Conservation (phyloP, 768 basidiomycete species). For the Suillus fuscotomentosus region DNA sequence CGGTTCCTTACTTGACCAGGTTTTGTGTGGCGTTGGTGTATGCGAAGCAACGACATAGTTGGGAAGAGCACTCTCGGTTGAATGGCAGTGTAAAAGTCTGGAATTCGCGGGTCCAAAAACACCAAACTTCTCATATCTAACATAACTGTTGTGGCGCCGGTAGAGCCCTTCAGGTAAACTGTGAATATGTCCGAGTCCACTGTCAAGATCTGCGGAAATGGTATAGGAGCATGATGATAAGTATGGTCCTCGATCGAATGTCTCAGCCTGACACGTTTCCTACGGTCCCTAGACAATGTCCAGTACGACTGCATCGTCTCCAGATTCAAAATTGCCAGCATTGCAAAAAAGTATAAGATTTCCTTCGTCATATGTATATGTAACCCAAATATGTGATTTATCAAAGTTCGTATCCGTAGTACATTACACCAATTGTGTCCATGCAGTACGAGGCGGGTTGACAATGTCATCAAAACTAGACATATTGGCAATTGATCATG, state of each 20-base stretch:
- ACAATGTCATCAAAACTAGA: conserved; percentile 8
- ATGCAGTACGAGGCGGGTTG: conserved; percentile 6
- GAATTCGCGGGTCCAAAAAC: not conserved
- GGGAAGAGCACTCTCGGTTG: not conserved
- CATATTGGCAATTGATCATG: conserved; percentile 7
- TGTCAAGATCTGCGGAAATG: too few relatives aligned
- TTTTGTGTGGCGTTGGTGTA: not conserved
- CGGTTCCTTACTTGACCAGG: too few relatives aligned
- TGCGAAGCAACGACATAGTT: not conserved
- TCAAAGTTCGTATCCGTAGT: conserved; percentile 10
- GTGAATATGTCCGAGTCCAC: not conserved
- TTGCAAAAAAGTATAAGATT: not conserved
- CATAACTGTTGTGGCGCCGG: not conserved
- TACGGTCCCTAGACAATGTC: not conserved
- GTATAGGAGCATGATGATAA: too few relatives aligned
- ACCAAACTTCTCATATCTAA: too few relatives aligned
- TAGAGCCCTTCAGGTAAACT: not conserved
- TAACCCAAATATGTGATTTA: conserved; percentile 6
- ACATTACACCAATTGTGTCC: conserved; percentile 12
- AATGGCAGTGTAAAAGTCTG: not conserved
- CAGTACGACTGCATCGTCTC: too few relatives aligned
- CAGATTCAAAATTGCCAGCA: not conserved
- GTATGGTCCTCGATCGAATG: too few relatives aligned
- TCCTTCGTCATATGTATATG: not conserved
- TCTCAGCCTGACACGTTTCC: not conserved